These are phyloP conservation scores for Myxozyma sirexii DNA, from an alignment of 805 yeast genomes.

Conservation along the genomic window DNA sequence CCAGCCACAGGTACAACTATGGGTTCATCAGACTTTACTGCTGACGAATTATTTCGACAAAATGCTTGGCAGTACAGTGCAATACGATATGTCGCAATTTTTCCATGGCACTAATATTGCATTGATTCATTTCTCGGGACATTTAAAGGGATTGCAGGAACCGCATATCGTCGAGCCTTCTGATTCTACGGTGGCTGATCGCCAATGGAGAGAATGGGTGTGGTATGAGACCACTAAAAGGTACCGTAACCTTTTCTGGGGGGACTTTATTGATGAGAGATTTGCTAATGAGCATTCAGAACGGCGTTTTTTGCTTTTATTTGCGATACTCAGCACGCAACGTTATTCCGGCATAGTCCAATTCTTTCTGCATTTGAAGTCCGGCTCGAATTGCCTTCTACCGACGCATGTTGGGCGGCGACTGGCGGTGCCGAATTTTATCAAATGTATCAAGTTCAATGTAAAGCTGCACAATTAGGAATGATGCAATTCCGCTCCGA, in stretches of 20 bases:
- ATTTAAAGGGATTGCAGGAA: conserved; percentile 35
- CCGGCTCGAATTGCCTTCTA: conserved; percentile 50
- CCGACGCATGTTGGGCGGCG: conserved; percentile 52
- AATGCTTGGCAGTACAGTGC: conserved; percentile 39
- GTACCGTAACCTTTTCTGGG: not conserved
- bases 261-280: not conserved
- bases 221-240: conserved; percentile 49
- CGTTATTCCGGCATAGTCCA: conserved; percentile 43
- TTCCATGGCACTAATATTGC: conserved; percentile 42
- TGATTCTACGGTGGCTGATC: conserved; percentile 28
- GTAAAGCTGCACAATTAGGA: conserved; percentile 17
- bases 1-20: conserved; percentile 40
- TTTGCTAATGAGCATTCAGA: conserved; percentile 32
- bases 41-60: conserved; percentile 39
- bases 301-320: conserved; percentile 49
- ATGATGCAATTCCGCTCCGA: conserved; percentile 11
- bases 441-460: conserved; percentile 18
- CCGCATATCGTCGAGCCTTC: conserved; percentile 32
- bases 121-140: conserved; percentile 40
- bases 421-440: conserved; percentile 30
- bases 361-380: conserved; percentile 50
- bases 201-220: conserved; percentile 53
- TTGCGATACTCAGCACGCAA: conserved; percentile 48
- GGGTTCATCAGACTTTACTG: conserved; percentile 40
- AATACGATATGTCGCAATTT: conserved; percentile 41